Base-by-base conservation (phyloP, 495 filamentous ascomycete genomes). In the Bathelium albidoporum region DNA sequence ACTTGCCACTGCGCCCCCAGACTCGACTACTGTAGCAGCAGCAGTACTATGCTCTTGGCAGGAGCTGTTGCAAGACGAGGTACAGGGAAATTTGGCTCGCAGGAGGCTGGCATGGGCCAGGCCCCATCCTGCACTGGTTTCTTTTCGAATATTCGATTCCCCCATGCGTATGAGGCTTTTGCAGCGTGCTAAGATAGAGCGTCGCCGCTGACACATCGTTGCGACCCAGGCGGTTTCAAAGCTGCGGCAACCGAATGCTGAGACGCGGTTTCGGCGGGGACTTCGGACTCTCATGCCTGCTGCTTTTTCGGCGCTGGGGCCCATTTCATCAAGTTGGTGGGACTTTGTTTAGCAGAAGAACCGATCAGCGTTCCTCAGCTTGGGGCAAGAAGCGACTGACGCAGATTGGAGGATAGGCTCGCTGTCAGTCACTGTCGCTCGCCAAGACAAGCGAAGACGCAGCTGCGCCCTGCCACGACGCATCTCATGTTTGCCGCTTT, bases 201-300 rank as follows among this genome's bases (percentile, higher is more conserved):
- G 24, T 55, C 22, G 24, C 24, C 10, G 49, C 49, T 55, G 49
- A 55, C 49, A 55, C 49, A n/a, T 12, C 24, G 24, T 55, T 55
- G 49, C 49, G 49, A 55, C 49, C 49, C 24, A 24, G 49, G 49
- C 12, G 49, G 49, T 55, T 55, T 55, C 49, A 55, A n/a, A 55
- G 49, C 49, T 55, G 49, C 49, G 49, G 49, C 49, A 24, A 7
- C 49, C 49, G 11, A 29, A 7, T 29, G 29, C 49, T 55, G 49
- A 55, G 49, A 55, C 49, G 49, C 49, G 49, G 49, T 55, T 55
- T 55, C 49, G 49, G 24, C 49, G 49, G 49, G 49, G 49, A 55
- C 49, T 24, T 28, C 49, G 22, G 24, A 29, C 22, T 28, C 49
- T 9, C 9, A 55, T 11, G 49, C 49, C 24, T 55, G 24, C 20